Evolutionary conservation across 2,329 filamentous ascomycete species (phyloP).

Genomic region (Fusarium hostae): DNA sequence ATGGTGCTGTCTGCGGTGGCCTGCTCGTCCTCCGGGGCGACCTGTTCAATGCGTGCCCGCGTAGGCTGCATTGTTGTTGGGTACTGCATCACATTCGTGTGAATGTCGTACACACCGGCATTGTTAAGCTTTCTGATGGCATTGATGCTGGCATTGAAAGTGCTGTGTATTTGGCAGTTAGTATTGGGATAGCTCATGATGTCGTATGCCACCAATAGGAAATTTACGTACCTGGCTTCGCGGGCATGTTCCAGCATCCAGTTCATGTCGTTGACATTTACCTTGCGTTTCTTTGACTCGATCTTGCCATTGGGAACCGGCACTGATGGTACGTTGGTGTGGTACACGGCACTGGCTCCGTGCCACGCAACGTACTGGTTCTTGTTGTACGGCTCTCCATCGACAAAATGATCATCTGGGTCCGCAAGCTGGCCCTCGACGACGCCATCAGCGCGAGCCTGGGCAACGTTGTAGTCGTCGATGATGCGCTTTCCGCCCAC

Average conservation of each 20-base stretch:
- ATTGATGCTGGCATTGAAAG: conserved; percentile 82
- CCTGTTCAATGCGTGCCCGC: conserved; percentile 82
- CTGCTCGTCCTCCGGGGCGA: conserved; percentile 59
- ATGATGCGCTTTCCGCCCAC: conserved; percentile 87
- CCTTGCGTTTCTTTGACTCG: conserved; percentile 83
- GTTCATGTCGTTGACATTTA: conserved; percentile 91
- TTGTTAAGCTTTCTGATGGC: conserved; percentile 75
- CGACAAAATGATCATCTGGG: conserved; percentile 82
- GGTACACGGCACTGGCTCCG: conserved; percentile 94
- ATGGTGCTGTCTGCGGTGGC: conserved; percentile 46
- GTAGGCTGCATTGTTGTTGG: conserved; percentile 91
- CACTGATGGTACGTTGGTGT: conserved; percentile 81
- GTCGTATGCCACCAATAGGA: not conserved
- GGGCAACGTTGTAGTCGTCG: conserved; percentile 89
- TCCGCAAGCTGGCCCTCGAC: conserved; percentile 92
- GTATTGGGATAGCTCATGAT: not conserved
- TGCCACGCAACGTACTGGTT: conserved; percentile 99
- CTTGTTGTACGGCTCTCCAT: conserved; percentile 92
- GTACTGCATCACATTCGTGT: conserved; percentile 92
- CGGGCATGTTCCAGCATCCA: conserved; percentile 97
- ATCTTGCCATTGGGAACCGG: conserved; percentile 80
- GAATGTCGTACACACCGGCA: conserved; percentile 87
- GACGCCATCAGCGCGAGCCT: conserved; percentile 78
- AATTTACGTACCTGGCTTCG: conserved; percentile 79
- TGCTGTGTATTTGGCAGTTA: conserved; percentile 61